Percentiles rank a stretch among this genome's conserved stretches.
Evolutionary conservation across 768 basidiomycete genomes (phyloP).

Genomic region (Kwoniella dejecticola): DNA sequence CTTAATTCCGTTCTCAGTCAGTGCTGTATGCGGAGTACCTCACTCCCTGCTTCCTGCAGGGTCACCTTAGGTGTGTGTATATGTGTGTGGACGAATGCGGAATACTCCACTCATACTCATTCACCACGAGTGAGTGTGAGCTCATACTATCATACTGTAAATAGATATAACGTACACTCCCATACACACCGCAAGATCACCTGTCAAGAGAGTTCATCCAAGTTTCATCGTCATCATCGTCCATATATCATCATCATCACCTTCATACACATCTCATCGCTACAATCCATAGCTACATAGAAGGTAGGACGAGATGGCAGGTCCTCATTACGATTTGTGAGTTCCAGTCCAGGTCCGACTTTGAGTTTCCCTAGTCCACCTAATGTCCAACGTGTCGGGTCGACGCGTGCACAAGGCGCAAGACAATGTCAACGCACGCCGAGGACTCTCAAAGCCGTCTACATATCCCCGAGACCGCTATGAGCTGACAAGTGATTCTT

Average conservation of each 20-base stretch:
- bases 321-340: slow-evolving; percentile 96
- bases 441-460: no score
- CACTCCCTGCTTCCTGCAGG: no score
- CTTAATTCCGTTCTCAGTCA: no score
- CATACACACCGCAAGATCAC: not conserved
- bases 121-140: not conserved
- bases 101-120: not conserved
- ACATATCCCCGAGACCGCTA: no score
- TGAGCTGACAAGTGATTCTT: no score
- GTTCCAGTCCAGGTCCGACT: slow-evolving; percentile 57
- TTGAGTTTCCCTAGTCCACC: not conserved
- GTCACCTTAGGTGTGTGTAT: no score
- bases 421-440: no score
- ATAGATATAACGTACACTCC: slow-evolving; percentile 1
- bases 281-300: slow-evolving; percentile 1
- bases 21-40: no score
- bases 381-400: slow-evolving; percentile 4
- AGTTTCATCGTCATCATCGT: slow-evolving; percentile 1
- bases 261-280: not conserved
- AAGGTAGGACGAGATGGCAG: slow-evolving; percentile 44
- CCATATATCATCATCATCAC: slow-evolving; percentile 3
- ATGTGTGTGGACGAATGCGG: not conserved
- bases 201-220: not conserved
- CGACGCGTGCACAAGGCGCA: slow-evolving; percentile 20
- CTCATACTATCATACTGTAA: not conserved